Evolutionary conservation across 495 filamentous ascomycete genomes (phyloP).

Genomic region (Penicillium chermesinum): DNA sequence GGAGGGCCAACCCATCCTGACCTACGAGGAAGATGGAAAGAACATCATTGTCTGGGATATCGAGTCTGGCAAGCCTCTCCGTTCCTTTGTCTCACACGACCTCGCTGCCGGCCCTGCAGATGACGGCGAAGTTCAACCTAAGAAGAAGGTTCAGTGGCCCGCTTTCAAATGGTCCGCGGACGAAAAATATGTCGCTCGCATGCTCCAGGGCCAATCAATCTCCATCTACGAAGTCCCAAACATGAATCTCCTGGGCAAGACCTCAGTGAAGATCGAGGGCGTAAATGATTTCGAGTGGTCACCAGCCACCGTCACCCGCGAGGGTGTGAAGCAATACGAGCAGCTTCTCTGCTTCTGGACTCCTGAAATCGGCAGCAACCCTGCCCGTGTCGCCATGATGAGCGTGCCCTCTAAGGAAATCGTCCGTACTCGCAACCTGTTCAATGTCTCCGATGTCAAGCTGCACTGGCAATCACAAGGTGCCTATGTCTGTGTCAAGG

Average conservation of each 20-base stretch:
- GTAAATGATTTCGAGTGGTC: slow-evolving; percentile 98
- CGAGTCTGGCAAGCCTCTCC: slow-evolving; percentile 79
- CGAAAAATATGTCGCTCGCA: slow-evolving; percentile 91
- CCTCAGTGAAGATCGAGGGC: slow-evolving; percentile 88
- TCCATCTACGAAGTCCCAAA: slow-evolving; percentile 90
- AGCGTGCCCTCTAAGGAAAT: slow-evolving; percentile 89
- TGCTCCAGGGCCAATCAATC: slow-evolving; percentile 82
- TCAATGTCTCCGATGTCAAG: slow-evolving; percentile 96
- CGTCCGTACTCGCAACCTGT: slow-evolving; percentile 88
- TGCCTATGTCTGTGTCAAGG: slow-evolving; percentile 93
- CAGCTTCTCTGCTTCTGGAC: slow-evolving; percentile 98
- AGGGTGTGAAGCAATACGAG: slow-evolving; percentile 82
- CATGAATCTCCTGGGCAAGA: slow-evolving; percentile 87
- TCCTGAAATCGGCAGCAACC: slow-evolving; percentile 95
- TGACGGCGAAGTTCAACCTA: slow-evolving; percentile 63
- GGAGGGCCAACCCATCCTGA: slow-evolving; percentile 70
- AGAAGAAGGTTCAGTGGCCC: slow-evolving; percentile 94
- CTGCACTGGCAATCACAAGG: slow-evolving; percentile 91
- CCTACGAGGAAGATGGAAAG: slow-evolving; percentile 92
- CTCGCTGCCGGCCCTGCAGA: slow-evolving; percentile 50
- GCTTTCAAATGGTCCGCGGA: slow-evolving; percentile 99
- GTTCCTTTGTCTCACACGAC: slow-evolving; percentile 88
- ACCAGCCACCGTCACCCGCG: slow-evolving; percentile 70
- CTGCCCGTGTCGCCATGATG: slow-evolving; percentile 96
- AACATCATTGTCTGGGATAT: slow-evolving; percentile 99